Conservation (phyloP, 495 filamentous ascomycete species). For the Xylaria nigripes region DNA sequence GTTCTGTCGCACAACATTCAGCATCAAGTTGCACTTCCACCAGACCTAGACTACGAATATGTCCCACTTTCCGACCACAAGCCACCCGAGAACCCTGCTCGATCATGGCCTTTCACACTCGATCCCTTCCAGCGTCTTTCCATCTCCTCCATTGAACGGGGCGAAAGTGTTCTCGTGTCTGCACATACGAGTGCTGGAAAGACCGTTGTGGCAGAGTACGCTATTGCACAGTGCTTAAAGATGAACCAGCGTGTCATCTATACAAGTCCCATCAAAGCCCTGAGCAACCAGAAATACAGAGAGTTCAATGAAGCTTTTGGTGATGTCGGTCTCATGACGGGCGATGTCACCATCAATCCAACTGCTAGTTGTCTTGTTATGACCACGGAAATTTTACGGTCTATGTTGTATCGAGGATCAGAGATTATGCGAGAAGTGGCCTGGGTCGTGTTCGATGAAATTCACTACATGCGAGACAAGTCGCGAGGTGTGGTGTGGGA, state of each 20-base stretch:
- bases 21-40: conserved; percentile 92
- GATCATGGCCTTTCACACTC: conserved; percentile 76
- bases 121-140: conserved; percentile 96
- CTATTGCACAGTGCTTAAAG: conserved; percentile 94
- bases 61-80: conserved; percentile 87
- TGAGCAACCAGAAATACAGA: conserved; percentile 97
- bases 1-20: conserved; percentile 93
- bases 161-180: conserved; percentile 92
- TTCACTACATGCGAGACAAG: conserved; percentile 96
- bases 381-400: conserved; percentile 98
- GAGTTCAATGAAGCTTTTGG: conserved; percentile 94
- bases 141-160: conserved; percentile 85
- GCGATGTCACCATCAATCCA: conserved; percentile 97
- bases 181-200: conserved; percentile 97
- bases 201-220: conserved; percentile 96
- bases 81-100: conserved; percentile 72
- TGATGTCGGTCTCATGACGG: conserved; percentile 96
- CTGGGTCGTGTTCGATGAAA: conserved; percentile 97
- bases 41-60: conserved; percentile 75
- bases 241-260: conserved; percentile 97
- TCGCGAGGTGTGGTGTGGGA: conserved; percentile 96
- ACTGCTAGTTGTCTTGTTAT: conserved; percentile 97
- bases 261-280: conserved; percentile 95
- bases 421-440: conserved; percentile 98
- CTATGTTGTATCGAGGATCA: conserved; percentile 95